Evolutionary conservation across 805 yeast genomes (phyloP).

Genomic region (Vanderwaltozyma yarrowii): DNA sequence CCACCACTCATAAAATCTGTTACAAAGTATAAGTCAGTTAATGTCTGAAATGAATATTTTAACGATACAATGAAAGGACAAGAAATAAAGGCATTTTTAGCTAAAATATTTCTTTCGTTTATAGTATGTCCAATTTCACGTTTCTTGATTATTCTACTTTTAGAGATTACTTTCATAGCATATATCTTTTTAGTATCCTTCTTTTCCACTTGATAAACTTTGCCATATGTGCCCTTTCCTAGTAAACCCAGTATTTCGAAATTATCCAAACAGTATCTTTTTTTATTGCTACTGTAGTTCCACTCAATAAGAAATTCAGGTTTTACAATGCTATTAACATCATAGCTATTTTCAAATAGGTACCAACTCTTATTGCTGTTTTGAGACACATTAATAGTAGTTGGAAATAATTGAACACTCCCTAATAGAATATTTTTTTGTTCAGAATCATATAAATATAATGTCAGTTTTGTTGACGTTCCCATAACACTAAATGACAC

Average conservation of each 20-base stretch:
- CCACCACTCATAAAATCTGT: slow-evolving; percentile 99
- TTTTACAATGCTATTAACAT: neutral
- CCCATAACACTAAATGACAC: too few relatives aligned
- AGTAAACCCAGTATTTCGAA: slow-evolving; percentile 82
- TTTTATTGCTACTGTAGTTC: slow-evolving; percentile 57
- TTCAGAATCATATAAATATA: slow-evolving; percentile 79
- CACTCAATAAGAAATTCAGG: slow-evolving; percentile 41
- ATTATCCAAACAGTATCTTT: slow-evolving; percentile 84
- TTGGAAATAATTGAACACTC: slow-evolving; percentile 47
- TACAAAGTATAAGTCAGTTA: slow-evolving; percentile 79
- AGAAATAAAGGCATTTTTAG: slow-evolving; percentile 78
- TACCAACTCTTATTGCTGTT: neutral
- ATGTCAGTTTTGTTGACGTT: slow-evolving; percentile 56
- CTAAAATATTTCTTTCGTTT: slow-evolving; percentile 91
- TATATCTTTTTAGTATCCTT: slow-evolving; percentile 81
- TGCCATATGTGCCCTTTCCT: slow-evolving; percentile 97
- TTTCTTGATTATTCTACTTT: slow-evolving; percentile 89
- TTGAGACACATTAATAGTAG: neutral
- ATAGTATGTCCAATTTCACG: slow-evolving; percentile 97
- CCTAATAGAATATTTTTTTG: slow-evolving; percentile 80
- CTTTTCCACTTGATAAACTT: slow-evolving; percentile 91
- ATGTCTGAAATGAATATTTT: slow-evolving; percentile 94
- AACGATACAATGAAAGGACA: slow-evolving; percentile 90
- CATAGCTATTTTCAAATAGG: neutral
- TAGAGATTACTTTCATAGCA: slow-evolving; percentile 94